Percentiles rank a stretch among this genome's conserved stretches.
These are phyloP conservation scores for Phytophthora agathidicida DNA, from an alignment of 352 stramenopile species.

Conservation along the genomic window DNA sequence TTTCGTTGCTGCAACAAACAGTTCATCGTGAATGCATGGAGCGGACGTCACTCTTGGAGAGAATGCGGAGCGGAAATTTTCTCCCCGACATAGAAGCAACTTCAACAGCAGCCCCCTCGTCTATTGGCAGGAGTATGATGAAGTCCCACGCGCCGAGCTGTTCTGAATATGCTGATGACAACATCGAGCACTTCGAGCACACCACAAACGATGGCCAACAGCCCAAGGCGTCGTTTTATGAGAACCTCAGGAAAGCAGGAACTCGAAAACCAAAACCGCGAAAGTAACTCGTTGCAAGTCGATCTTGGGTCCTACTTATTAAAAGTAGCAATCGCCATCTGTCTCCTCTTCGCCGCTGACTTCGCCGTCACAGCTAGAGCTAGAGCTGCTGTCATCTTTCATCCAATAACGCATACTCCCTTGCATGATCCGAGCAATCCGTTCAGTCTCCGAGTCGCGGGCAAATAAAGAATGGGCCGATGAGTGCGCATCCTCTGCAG, in stretches of 20 bases:
- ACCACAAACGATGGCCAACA: slow-evolving; percentile 10
- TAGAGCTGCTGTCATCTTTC: slow-evolving; percentile 39
- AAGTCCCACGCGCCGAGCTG: slow-evolving; percentile 6
- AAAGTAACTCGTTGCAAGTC: no score
- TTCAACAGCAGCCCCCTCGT: neutral
- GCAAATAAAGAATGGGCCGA: slow-evolving; percentile 27
- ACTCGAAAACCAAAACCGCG: slow-evolving; percentile 57
- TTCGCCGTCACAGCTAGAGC: slow-evolving; percentile 30
- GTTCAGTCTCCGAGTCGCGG: slow-evolving; percentile 70
- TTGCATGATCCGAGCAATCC: slow-evolving; percentile 85
- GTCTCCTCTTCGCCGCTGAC: slow-evolving; percentile 43
- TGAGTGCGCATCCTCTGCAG: neutral
- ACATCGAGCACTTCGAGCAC: slow-evolving; percentile 16
- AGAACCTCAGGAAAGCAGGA: slow-evolving; percentile 68
- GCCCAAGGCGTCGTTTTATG: slow-evolving; percentile 75
- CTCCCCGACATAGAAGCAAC: slow-evolving; percentile 50
- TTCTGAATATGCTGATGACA: slow-evolving; percentile 26
- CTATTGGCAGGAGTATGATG: no score
- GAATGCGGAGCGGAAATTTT: slow-evolving; percentile 72
- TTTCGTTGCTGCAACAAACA: slow-evolving; percentile 74
- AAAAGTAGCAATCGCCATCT: slow-evolving; percentile 40
- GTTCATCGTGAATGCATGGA: slow-evolving; percentile 86
- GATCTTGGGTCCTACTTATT: neutral
- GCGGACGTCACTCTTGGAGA: slow-evolving; percentile 76
- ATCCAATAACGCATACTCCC: slow-evolving; percentile 69